Percentiles rank a stretch among this genome's conserved stretches.
phyloP scores from a whole-genome alignment of 345 rosid genomes.

The Laguncularia racemosa region DNA sequence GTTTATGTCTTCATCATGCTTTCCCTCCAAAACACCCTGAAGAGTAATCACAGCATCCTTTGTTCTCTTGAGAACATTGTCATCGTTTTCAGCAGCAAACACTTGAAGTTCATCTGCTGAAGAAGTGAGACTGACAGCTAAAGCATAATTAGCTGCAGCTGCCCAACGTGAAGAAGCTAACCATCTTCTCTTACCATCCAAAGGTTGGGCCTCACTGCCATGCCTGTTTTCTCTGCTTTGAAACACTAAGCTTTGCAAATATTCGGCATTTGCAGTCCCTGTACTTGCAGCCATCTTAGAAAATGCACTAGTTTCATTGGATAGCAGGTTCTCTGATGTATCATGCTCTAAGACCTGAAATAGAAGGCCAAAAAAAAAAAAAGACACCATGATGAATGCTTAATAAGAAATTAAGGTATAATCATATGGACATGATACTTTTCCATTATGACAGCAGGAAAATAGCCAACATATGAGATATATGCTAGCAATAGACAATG shows the following conservation, averaged over 20 bases:
- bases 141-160: slow-evolving; percentile 69
- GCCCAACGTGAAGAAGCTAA: slow-evolving; percentile 66
- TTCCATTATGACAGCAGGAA: too few species aligned
- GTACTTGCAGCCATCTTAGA: slow-evolving; percentile 71
- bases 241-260: slow-evolving; percentile 51
- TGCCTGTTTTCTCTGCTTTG: slow-evolving; percentile 20
- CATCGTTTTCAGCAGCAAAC: slow-evolving; percentile 26
- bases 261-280: slow-evolving; percentile 68
- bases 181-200: slow-evolving; percentile 9
- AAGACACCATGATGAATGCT: too few species aligned
- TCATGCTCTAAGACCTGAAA: slow-evolving; percentile 66
- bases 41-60: slow-evolving; percentile 70
- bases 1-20: slow-evolving; percentile 57
- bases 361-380: neutral
- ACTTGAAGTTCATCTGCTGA: slow-evolving; percentile 62
- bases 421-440: too few species aligned
- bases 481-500: too few species aligned
- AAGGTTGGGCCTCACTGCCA: slow-evolving; percentile 10
- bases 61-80: slow-evolving; percentile 57
- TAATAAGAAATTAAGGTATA: too few species aligned
- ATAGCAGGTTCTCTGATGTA: slow-evolving; percentile 58
- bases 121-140: slow-evolving; percentile 69
- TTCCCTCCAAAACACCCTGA: slow-evolving; percentile 73
- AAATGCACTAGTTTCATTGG: slow-evolving; percentile 50
- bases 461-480: too few species aligned